These are phyloP conservation scores for Fragilariopsis cylindrus DNA, from an alignment of 108 stramenopile genomes.

Conservation along the genomic window DNA sequence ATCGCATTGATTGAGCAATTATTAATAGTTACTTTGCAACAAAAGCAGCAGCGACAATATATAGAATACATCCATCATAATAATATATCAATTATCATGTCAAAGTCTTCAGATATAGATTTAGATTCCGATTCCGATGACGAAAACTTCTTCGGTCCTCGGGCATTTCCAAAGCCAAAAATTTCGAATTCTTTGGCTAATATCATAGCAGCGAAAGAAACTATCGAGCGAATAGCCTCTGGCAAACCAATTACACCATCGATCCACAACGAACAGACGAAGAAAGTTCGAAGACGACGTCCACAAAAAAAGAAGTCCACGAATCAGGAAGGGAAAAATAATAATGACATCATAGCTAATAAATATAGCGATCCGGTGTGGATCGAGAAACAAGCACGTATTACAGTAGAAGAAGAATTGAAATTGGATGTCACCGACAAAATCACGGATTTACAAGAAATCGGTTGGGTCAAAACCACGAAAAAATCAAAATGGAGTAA, in stretches of 20 bases:
- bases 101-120: background rate
- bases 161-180: conserved; percentile 1
- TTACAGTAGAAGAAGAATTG: conserved; percentile 11
- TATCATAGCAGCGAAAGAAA: background rate
- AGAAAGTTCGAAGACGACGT: background rate
- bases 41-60: background rate
- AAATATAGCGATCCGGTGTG: conserved; percentile 4
- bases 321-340: background rate
- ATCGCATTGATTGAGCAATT: background rate
- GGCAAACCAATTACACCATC: background rate
- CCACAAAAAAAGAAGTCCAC: conserved; percentile 5
- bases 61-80: too few relatives aligned
- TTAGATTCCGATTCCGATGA: background rate
- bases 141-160: background rate
- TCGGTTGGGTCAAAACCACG: background rate
- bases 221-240: background rate
- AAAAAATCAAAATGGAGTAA: background rate
- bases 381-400: conserved; percentile 11
- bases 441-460: background rate
- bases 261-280: background rate
- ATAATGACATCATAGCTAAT: background rate
- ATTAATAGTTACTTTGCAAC: background rate
- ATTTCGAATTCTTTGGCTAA: background rate
- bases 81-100: background rate
- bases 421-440: background rate